A percentile compares a stretch with the other conserved stretches of the same genome.
Conservation (phyloP, 345 rosid genomes). For the Citrus sp. region DNA sequence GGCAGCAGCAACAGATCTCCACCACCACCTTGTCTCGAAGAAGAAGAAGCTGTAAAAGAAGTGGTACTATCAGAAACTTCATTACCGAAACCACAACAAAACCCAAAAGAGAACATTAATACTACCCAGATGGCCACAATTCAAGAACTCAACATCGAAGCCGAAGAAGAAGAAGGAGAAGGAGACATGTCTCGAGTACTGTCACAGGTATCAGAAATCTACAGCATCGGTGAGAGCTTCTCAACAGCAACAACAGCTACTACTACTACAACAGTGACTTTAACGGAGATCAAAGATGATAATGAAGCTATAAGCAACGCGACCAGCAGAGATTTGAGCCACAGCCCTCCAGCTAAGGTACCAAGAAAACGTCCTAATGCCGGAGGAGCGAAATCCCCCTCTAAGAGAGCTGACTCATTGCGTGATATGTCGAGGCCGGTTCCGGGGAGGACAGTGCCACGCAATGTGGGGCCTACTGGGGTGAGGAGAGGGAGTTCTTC, state of each 20-base stretch:
- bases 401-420: slow-evolving; percentile 13
- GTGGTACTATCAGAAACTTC: slow-evolving; percentile 56
- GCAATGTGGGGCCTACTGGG: slow-evolving; percentile 30
- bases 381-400: slow-evolving; percentile 32
- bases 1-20: slow-evolving; percentile 5
- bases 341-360: slow-evolving; percentile 34
- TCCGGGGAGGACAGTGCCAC: slow-evolving; percentile 30
- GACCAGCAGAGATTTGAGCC: slow-evolving; percentile 20
- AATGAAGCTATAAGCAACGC: slow-evolving; percentile 58
- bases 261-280: slow-evolving; percentile 20
- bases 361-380: slow-evolving; percentile 38
- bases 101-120: neutral
- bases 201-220: slow-evolving; percentile 51
- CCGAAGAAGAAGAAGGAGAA: slow-evolving; percentile 4
- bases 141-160: slow-evolving; percentile 14
- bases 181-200: slow-evolving; percentile 33
- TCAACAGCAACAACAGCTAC: slow-evolving; percentile 47
- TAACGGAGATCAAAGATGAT: slow-evolving; percentile 43
- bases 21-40: slow-evolving; percentile 39
- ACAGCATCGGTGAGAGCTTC: slow-evolving; percentile 44
- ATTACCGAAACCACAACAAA: slow-evolving; percentile 9
- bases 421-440: slow-evolving; percentile 13
- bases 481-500: slow-evolving; percentile 29
- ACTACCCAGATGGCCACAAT: slow-evolving; percentile 11
- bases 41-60: slow-evolving; percentile 71